phyloP scores from a whole-genome alignment of 805 yeast species.

The Cyberlindnera veronae region DNA sequence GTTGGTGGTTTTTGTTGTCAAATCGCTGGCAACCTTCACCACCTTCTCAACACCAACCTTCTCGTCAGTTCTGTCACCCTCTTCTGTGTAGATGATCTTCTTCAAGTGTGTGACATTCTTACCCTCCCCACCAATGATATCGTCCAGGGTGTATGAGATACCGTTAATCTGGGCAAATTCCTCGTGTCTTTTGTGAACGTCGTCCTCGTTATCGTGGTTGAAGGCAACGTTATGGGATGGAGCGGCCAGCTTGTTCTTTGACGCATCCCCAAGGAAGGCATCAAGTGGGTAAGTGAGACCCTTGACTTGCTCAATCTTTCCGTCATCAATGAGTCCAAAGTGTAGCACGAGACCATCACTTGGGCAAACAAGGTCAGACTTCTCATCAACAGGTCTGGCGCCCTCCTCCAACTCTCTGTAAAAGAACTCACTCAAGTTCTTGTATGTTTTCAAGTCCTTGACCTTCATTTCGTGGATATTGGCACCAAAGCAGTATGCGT shows the following conservation, averaged over 20 bases:
- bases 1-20: constrained; percentile 18
- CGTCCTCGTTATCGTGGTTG: constrained; percentile 37
- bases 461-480: constrained; percentile 87
- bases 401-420: constrained; percentile 79
- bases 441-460: constrained; percentile 68
- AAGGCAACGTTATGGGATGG: constrained; percentile 50
- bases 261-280: constrained; percentile 71
- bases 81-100: constrained; percentile 49
- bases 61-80: constrained; percentile 61
- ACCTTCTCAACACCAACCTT: constrained; percentile 31
- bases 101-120: constrained; percentile 42
- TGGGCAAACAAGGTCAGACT: constrained; percentile 74
- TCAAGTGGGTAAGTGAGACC: constrained; percentile 92
- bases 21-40: constrained; percentile 37
- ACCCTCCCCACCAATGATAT: constrained; percentile 55
- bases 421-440: constrained; percentile 86
- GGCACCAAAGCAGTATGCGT: constrained; percentile 80
- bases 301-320: constrained; percentile 94
- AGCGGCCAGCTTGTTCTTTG: constrained; percentile 44
- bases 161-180: constrained; percentile 81
- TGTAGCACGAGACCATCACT: constrained; percentile 90
- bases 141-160: constrained; percentile 65
- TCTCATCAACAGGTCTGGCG: constrained; percentile 68
- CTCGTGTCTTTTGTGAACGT: constrained; percentile 49
- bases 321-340: constrained; percentile 74